A percentile compares a stretch with the other conserved stretches of the same genome.
Evolutionary conservation across 768 basidiomycete species (phyloP).

Genomic region (Rhizopogon rudus): DNA sequence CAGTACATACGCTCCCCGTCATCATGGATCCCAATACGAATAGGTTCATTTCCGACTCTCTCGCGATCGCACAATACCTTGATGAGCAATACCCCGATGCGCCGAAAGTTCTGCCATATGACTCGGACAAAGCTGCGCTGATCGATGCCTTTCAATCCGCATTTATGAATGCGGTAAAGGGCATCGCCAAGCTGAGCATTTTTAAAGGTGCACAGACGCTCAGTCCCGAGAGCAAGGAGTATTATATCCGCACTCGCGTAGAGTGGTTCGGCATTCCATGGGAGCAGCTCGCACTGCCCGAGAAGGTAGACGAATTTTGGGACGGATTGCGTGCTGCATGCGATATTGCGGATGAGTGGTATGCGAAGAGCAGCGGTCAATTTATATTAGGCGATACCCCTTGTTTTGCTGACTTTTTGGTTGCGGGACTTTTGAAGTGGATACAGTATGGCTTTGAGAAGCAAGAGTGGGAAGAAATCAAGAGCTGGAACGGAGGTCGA

Average conservation of each 20-base stretch:
- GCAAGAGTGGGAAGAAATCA: conserved; percentile 7
- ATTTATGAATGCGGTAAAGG: conserved; percentile 5
- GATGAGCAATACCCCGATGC: conserved; percentile 44
- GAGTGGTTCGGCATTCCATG: conserved; percentile 32
- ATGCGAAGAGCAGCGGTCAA: background rate
- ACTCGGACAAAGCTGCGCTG: conserved; percentile 21
- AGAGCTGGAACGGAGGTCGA: conserved; percentile 7
- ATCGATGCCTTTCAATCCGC: conserved; percentile 25
- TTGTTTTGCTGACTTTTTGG: conserved; percentile 13
- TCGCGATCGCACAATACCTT: conserved; percentile 44
- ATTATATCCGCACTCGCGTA: conserved; percentile 36
- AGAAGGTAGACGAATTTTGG: conserved; percentile 31
- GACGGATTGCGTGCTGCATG: conserved; percentile 29
- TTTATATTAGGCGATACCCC: conserved; percentile 13
- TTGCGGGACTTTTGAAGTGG: conserved; percentile 17
- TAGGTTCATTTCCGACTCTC: conserved; percentile 35
- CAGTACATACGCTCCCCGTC: conserved; percentile 41
- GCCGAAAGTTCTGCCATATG: conserved; percentile 31
- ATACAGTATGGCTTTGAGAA: conserved; percentile 4
- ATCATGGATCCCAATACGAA: conserved; percentile 44
- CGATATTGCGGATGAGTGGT: conserved; percentile 13
- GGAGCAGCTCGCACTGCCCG: conserved; percentile 22
- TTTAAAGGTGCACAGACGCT: conserved; percentile 23
- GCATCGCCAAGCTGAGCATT: conserved; percentile 15
- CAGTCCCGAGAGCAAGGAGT: conserved; percentile 27